These are phyloP conservation scores for Fremontodendron californicum DNA, from an alignment of 345 rosid species.

Conservation along the genomic window DNA sequence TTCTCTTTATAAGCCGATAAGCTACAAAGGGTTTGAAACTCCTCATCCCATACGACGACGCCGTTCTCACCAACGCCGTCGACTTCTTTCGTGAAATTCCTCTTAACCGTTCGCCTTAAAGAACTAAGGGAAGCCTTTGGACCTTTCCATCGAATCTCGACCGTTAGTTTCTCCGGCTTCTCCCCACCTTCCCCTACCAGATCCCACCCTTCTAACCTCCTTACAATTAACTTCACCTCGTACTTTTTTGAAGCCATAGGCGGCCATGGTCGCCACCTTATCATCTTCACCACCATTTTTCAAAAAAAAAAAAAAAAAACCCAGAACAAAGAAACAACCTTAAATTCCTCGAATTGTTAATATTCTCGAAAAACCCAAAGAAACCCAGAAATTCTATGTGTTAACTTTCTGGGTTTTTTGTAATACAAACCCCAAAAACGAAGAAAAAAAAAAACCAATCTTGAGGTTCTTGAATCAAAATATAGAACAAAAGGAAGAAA, in stretches of 20 bases:
- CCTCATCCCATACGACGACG: slow-evolving; percentile 78
- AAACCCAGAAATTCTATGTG: background rate
- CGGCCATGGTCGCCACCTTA: slow-evolving; percentile 98
- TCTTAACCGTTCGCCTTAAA: slow-evolving; percentile 69
- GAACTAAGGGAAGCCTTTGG: slow-evolving; percentile 78
- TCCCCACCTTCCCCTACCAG: slow-evolving; percentile 43
- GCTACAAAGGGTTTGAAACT: slow-evolving; percentile 66
- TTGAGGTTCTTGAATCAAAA: slow-evolving; percentile 3
- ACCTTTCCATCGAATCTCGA: slow-evolving; percentile 95
- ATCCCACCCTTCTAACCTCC: slow-evolving; percentile 79
- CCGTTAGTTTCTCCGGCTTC: slow-evolving; percentile 46
- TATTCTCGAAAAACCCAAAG: slow-evolving; percentile 2
- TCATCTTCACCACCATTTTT: slow-evolving; percentile 93
- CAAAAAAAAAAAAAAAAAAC: background rate
- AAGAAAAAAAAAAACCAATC: background rate
- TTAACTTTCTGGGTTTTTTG: background rate
- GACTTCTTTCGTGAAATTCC: slow-evolving; percentile 74
- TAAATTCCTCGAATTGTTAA: background rate
- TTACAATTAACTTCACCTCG: slow-evolving; percentile 61
- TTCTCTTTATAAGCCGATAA: slow-evolving; percentile 68
- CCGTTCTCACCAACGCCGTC: slow-evolving; percentile 40
- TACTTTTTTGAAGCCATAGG: slow-evolving; percentile 68
- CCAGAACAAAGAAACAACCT: background rate
- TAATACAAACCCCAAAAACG: background rate
- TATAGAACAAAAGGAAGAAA: background rate